Conservation (phyloP, 129 eudicot genomes). For the Apium graveolens region DNA sequence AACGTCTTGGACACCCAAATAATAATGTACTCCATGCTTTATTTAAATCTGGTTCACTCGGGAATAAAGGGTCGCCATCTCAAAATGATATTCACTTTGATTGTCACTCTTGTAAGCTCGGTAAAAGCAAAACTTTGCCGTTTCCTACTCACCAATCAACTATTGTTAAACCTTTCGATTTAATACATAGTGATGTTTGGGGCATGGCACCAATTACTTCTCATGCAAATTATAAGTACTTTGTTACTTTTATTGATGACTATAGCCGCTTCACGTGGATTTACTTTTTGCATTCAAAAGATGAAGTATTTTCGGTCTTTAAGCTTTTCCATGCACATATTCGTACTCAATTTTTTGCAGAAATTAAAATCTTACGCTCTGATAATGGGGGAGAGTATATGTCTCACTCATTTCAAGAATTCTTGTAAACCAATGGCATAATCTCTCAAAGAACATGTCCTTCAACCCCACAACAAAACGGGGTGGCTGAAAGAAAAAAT, state of each 20-base stretch:
- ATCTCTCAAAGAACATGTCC: not conserved
- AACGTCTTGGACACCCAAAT: not conserved
- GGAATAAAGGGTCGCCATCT: not conserved
- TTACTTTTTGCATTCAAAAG: not conserved
- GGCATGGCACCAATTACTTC: not conserved
- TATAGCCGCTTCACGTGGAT: not conserved
- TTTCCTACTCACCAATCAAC: not conserved
- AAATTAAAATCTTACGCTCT: not conserved
- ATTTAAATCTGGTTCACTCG: not conserved
- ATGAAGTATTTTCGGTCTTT: not conserved
- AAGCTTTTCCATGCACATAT: not conserved
- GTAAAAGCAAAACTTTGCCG: not conserved
- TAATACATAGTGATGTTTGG: not conserved
- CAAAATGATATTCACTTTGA: not conserved
- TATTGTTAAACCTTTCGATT: not conserved
- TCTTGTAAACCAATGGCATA: not conserved
- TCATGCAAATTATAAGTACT: not conserved
- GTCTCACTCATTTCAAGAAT: not conserved
- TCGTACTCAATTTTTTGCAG: not conserved
- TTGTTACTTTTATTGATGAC: not conserved
- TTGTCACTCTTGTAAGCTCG: not conserved
- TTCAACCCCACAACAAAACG: not conserved
- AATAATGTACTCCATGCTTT: not conserved
- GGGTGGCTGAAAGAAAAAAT: not conserved
- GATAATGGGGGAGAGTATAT: not conserved